These are phyloP conservation scores for Trichophyton schoenleinii DNA, from an alignment of 2,329 filamentous ascomycete species.

Conservation along the genomic window DNA sequence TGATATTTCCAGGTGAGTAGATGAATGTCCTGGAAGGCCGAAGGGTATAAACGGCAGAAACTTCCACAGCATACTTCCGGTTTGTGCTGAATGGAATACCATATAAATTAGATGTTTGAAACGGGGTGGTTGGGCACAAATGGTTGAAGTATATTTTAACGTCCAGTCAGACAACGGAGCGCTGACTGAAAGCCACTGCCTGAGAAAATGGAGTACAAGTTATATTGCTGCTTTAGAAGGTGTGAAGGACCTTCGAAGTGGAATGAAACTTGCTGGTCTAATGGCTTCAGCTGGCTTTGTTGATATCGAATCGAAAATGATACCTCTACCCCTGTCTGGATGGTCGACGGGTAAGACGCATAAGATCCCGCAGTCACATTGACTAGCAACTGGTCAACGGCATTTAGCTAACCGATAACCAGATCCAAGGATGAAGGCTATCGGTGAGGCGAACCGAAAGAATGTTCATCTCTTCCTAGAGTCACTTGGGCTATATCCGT, in stretches of 20 bases:
- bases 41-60: neutral
- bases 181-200: constrained; percentile 54
- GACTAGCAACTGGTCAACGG: neutral
- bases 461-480: constrained; percentile 28
- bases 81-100: neutral
- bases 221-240: constrained; percentile 52
- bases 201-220: constrained; percentile 52
- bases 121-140: constrained; percentile 72
- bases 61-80: neutral
- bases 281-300: constrained; percentile 53
- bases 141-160: constrained; percentile 78
- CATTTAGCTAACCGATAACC: constrained; percentile 15
- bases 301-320: constrained; percentile 53
- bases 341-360: constrained; percentile 51
- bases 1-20: constrained; percentile 51
- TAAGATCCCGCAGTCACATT: neutral
- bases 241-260: constrained; percentile 54
- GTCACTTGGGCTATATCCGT: constrained; percentile 33
- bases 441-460: constrained; percentile 31
- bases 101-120: constrained; percentile 44
- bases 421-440: constrained; percentile 33
- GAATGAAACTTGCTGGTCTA: constrained; percentile 47
- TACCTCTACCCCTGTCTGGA: constrained; percentile 55
- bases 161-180: constrained; percentile 75
- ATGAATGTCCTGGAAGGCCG: neutral